Conservation (phyloP, 345 rosid genomes). For the Diplotaxis tenuifolia region DNA sequence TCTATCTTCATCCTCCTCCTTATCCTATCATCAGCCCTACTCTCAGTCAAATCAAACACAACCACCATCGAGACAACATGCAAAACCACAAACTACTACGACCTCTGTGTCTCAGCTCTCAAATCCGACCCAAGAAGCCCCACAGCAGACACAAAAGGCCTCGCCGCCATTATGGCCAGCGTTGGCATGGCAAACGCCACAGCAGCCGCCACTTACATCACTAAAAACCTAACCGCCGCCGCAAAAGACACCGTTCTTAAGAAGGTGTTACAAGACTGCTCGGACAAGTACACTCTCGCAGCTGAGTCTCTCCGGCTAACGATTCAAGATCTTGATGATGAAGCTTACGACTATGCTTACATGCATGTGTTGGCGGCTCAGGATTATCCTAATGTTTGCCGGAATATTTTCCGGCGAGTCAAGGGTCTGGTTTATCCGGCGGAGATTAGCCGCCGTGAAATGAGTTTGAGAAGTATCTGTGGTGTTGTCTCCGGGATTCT, state of each 20-base stretch:
- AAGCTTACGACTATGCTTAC: slow-evolving; percentile 64
- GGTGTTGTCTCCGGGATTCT: slow-evolving; percentile 65
- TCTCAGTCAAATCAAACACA: slow-evolving; percentile 30
- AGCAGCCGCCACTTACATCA: slow-evolving; percentile 57
- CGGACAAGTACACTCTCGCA: slow-evolving; percentile 61
- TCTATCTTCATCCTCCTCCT: slow-evolving; percentile 23
- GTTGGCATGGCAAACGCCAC: slow-evolving; percentile 65
- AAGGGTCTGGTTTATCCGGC: slow-evolving; percentile 51
- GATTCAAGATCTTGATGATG: slow-evolving; percentile 46
- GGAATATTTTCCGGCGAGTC: slow-evolving; percentile 48
- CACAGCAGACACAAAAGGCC: slow-evolving; percentile 59
- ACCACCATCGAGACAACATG: slow-evolving; percentile 60
- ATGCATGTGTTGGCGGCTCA: slow-evolving; percentile 63
- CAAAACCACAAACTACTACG: slow-evolving; percentile 60
- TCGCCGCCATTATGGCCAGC: slow-evolving; percentile 58
- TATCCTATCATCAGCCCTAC: slow-evolving; percentile 23
- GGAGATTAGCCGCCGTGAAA: slow-evolving; percentile 59
- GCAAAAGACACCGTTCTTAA: slow-evolving; percentile 34
- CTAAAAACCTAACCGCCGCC: slow-evolving; percentile 36
- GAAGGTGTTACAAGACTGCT: slow-evolving; percentile 55
- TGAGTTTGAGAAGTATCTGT: slow-evolving; percentile 62
- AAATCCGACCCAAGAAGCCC: slow-evolving; percentile 57
- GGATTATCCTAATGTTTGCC: slow-evolving; percentile 73
- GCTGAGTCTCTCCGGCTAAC: slow-evolving; percentile 57
- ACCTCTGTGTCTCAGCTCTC: slow-evolving; percentile 74